Evolutionary conservation across 768 basidiomycete genomes (phyloP), one percentile per base, ranked within the genome.

Genomic region (Russula olivacea): DNA sequence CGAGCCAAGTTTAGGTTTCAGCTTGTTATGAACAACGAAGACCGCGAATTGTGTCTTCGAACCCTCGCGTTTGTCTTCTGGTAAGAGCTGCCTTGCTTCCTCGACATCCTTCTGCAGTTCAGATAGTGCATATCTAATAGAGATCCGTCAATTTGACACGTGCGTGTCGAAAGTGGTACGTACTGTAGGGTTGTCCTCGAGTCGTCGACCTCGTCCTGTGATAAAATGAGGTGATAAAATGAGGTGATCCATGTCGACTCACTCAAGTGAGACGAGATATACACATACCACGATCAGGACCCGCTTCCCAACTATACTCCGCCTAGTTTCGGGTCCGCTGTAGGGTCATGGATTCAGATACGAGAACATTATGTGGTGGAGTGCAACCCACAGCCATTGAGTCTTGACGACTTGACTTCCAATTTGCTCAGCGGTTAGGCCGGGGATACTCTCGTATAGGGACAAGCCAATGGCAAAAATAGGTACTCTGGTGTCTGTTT

Each of bases 391-490:
- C 89, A 98, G 78, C 97, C 97, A 99, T 74, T 99, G 97, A 17
- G 95, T 99, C 59, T 95, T 83, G 69, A 97, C 79, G 66, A 99
- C 92, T 72, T 97, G 87, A 63, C 77, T 81, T 54, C 91, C 91
- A 55, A 93, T 81, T 72, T 87, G 83, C 68, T 93, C 85, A 32
- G 74, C 84, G 1, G 84, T 84, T 4, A 84, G 82, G 19, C 87
- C 91, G 6, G 86, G 86, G 19, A 98, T 79, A 30, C 89, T 84
- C 73, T 99, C 97, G 69, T 99, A 99, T 3, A 99, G 80, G 6
- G 93, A 95, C 36, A 99, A 83, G 2, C 97, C 95, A 67, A 99
- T 98, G 5, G 97, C 96, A 73, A 94, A 91, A 67, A 98, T 97
- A 52, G 92, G 90, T 56, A 98, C 85, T 61, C 90, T 87, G 68